A percentile compares a stretch with the other conserved stretches of the same genome.
Conservation (phyloP, 2,329 filamentous ascomycete species). For the Cucurbitaria berberidis region DNA sequence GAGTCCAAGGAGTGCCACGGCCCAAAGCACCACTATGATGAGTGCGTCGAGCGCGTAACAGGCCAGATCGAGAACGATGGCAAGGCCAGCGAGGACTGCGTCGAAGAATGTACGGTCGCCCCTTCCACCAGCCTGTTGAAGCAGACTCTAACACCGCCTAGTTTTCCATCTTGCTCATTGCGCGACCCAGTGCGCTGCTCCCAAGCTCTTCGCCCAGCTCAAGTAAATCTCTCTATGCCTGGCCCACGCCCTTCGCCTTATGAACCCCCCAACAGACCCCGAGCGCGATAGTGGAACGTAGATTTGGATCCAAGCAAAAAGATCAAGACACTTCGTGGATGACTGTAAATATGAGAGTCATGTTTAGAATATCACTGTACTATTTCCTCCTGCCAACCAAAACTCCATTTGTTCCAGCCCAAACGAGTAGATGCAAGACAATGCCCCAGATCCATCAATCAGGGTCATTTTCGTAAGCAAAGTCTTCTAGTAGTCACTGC, state of each 20-base stretch:
- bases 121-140: neutral
- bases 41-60: slow-evolving; percentile 95
- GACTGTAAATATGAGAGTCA: slow-evolving; percentile 46
- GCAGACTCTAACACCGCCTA: slow-evolving; percentile 49
- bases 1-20: slow-evolving; percentile 83
- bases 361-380: slow-evolving; percentile 49
- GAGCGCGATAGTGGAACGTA: slow-evolving; percentile 22
- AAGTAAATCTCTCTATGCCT: slow-evolving; percentile 66
- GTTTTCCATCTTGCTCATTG: slow-evolving; percentile 99
- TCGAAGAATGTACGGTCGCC: slow-evolving; percentile 90
- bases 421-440: neutral
- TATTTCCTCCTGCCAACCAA: slow-evolving; percentile 31
- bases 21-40: slow-evolving; percentile 96
- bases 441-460: neutral
- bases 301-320: slow-evolving; percentile 28
- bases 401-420: neutral
- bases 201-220: slow-evolving; percentile 91
- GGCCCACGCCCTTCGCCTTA: slow-evolving; percentile 16
- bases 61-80: slow-evolving; percentile 70
- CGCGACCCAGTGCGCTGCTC: slow-evolving; percentile 88
- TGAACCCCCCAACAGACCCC: slow-evolving; percentile 16
- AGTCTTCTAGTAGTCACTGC: slow-evolving; percentile 30
- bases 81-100: slow-evolving; percentile 90
- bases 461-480: slow-evolving; percentile 17
- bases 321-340: slow-evolving; percentile 36